A percentile compares a stretch with the other conserved stretches of the same genome.
Evolutionary conservation across 306 rosid species (phyloP).

Genomic region (Hippophae rhamnoides): DNA sequence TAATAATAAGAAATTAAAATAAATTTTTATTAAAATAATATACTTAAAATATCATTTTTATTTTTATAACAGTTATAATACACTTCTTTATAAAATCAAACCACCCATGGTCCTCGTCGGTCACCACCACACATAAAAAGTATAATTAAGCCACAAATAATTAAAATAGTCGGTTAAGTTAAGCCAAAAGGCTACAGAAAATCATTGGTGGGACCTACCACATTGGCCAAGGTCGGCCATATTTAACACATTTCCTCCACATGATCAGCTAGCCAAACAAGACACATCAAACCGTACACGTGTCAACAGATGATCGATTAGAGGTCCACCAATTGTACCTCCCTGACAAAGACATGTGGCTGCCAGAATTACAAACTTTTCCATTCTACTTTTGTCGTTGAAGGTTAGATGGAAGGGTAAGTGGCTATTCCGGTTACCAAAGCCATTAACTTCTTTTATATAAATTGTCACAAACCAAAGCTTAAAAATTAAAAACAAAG

Average conservation of each 20-base stretch:
- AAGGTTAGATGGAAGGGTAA: conserved; percentile 10
- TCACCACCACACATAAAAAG: too few relatives aligned
- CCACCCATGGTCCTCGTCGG: too few relatives aligned
- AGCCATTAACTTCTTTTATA: neutral
- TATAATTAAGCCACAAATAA: conserved; percentile 10
- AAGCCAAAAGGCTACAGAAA: conserved; percentile 11
- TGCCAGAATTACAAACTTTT: neutral
- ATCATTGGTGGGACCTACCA: conserved; percentile 27
- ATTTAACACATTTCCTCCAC: conserved; percentile 5
- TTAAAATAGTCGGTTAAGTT: conserved; percentile 32
- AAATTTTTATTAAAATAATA: too few relatives aligned
- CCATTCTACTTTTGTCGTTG: conserved; percentile 8
- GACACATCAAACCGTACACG: conserved; percentile 38
- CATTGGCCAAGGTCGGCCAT: conserved; percentile 37
- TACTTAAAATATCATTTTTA: too few relatives aligned
- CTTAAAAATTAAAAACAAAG: neutral
- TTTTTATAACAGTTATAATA: too few relatives aligned
- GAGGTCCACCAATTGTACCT: conserved; percentile 31
- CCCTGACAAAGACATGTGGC: conserved; percentile 23
- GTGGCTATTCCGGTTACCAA: conserved; percentile 20
- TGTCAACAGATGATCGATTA: conserved; percentile 31
- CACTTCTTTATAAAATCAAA: too few relatives aligned
- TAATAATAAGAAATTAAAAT: too few relatives aligned
- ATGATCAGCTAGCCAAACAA: conserved; percentile 8
- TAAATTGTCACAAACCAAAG: conserved; percentile 12